Percentiles rank a stretch among this genome's conserved stretches.
Evolutionary conservation across 129 eudicot genomes (phyloP).

Genomic region (Artemisia annua): DNA sequence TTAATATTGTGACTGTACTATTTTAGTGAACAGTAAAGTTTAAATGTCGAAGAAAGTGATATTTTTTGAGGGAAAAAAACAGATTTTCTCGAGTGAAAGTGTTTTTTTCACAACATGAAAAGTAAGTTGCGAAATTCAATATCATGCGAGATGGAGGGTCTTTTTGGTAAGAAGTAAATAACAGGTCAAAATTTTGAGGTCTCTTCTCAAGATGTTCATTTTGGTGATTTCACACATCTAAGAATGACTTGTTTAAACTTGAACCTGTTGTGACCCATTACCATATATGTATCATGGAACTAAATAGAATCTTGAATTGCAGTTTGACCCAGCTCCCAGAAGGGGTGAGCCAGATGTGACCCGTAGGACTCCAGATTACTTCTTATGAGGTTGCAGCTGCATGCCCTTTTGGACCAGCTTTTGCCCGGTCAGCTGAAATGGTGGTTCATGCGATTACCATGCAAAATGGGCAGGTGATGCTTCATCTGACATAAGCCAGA

Average conservation of each 20-base stretch:
- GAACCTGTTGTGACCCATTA: neutral
- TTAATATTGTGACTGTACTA: too few species aligned
- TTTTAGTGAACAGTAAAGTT: too few species aligned
- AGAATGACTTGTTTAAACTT: neutral
- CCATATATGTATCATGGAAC: neutral
- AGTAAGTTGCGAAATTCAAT: too few species aligned
- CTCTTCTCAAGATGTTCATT: too few species aligned
- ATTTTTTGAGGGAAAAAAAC: too few species aligned
- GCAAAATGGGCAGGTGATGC: constrained; percentile 15
- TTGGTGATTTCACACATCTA: too few species aligned
- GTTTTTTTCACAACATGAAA: too few species aligned
- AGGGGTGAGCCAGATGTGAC: constrained; percentile 91
- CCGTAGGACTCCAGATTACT: constrained; percentile 81
- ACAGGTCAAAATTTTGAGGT: too few species aligned
- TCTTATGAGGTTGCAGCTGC: constrained; percentile 42
- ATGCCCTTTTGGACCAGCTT: neutral
- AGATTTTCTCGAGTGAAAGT: too few species aligned
- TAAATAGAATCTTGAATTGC: constrained; percentile 28
- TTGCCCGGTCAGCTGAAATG: constrained; percentile 4
- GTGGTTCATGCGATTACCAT: constrained; percentile 8
- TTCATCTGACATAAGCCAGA: constrained; percentile 1
- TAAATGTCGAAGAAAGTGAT: too few species aligned
- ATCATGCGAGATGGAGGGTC: too few species aligned
- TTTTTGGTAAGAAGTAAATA: too few species aligned
- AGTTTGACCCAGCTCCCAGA: constrained; percentile 94